Evolutionary conservation across 1,284 basidiomycete species (phyloP).

Genomic region (Mixia osmundae): DNA sequence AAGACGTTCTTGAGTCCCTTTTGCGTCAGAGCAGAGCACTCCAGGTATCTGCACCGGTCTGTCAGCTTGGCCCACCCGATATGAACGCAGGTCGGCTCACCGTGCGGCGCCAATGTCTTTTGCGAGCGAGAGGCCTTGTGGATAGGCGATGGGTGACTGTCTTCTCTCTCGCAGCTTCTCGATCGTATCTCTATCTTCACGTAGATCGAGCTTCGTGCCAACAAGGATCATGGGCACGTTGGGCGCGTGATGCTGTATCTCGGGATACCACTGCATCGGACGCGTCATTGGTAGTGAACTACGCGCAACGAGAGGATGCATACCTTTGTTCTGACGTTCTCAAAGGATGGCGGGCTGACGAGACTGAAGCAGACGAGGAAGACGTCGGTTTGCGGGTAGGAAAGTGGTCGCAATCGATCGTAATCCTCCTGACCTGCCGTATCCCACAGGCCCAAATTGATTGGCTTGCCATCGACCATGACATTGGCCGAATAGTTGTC

Average conservation of each 20-base stretch:
- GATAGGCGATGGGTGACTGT: slow-evolving; percentile 80
- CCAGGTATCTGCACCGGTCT: slow-evolving; percentile 49
- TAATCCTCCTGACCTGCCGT: slow-evolving; percentile 99
- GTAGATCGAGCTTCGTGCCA: slow-evolving; percentile 91
- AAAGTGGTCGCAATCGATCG: slow-evolving; percentile 91
- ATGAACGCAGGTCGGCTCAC: slow-evolving; percentile 9
- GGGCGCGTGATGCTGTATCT: slow-evolving; percentile 91
- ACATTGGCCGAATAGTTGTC: slow-evolving; percentile 89
- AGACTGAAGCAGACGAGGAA: slow-evolving; percentile 99
- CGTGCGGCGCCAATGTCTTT: slow-evolving; percentile 74
- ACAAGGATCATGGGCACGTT: slow-evolving; percentile 78
- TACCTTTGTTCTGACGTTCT: slow-evolving; percentile 99
- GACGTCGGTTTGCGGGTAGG: slow-evolving; percentile 98
- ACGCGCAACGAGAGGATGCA: background rate
- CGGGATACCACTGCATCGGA: slow-evolving; percentile 61
- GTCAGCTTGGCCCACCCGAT: background rate
- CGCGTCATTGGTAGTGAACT: background rate
- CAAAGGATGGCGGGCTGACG: slow-evolving; percentile 91
- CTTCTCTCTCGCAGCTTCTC: slow-evolving; percentile 81
- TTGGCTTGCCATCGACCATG: slow-evolving; percentile 99
- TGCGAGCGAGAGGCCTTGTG: slow-evolving; percentile 71
- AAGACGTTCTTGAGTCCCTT: slow-evolving; percentile 80
- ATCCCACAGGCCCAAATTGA: slow-evolving; percentile 94
- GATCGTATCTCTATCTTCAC: slow-evolving; percentile 76
- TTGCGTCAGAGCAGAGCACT: slow-evolving; percentile 92